phyloP scores from a whole-genome alignment of 2,329 filamentous ascomycete species.

The Venturia carpophila region DNA sequence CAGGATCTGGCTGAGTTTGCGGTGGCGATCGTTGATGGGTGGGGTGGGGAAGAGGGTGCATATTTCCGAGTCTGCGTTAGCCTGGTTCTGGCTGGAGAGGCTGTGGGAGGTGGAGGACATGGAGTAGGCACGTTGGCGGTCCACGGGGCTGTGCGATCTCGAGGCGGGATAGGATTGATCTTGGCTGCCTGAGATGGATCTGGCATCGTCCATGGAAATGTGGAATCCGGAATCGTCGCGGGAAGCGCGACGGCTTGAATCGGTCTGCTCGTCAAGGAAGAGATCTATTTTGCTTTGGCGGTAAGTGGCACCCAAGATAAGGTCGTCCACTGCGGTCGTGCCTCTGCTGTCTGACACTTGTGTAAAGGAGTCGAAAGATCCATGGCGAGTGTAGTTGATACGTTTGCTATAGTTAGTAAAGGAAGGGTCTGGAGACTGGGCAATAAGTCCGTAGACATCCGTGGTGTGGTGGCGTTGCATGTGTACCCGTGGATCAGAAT shows the following conservation, averaged over 20 bases:
- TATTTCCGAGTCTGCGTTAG: neutral
- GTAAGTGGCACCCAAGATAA: neutral
- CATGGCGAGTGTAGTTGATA: neutral
- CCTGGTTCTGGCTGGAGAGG: neutral
- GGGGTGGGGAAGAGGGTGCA: neutral
- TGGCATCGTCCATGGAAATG: neutral
- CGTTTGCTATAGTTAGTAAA: neutral
- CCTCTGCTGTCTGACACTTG: neutral
- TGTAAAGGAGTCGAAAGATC: neutral
- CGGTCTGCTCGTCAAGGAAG: neutral
- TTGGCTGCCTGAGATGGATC: neutral
- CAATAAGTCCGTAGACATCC: neutral
- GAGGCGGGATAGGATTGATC: neutral
- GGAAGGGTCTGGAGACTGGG: neutral
- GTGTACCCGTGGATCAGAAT: neutral
- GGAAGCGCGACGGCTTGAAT: neutral
- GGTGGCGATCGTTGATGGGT: neutral
- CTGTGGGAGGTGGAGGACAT: neutral
- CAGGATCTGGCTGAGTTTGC: neutral
- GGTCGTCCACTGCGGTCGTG: neutral
- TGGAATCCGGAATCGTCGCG: neutral
- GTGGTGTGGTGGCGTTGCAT: constrained; percentile 3
- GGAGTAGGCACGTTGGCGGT: neutral
- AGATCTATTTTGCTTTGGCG: neutral
- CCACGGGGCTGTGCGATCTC: neutral